Evolutionary conservation across 495 filamentous ascomycete species (phyloP).

Genomic region (Penicillium bialowiezense): DNA sequence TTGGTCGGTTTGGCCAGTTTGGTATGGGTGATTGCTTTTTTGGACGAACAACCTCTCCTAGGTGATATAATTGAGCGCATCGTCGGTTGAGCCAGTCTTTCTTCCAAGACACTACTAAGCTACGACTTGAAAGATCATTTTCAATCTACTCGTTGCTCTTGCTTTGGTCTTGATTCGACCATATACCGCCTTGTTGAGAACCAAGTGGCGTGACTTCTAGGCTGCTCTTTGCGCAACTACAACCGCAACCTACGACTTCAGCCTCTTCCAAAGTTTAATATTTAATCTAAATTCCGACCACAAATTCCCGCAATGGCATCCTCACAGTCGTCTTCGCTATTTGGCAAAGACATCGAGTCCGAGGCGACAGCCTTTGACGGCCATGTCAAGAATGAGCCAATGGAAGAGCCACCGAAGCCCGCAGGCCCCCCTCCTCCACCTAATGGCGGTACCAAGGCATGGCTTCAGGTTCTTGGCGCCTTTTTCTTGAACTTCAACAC

Average conservation of each 20-base stretch:
- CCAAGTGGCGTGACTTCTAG: no score
- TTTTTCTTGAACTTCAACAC: constrained; percentile 30
- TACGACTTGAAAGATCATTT: neutral
- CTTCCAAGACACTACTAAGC: neutral
- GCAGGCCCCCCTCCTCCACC: constrained; percentile 17
- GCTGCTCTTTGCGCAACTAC: no score
- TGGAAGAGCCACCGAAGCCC: neutral
- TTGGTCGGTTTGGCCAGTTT: neutral
- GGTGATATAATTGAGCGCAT: neutral
- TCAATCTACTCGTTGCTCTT: neutral
- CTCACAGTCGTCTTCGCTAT: neutral
- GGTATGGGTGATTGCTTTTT: neutral
- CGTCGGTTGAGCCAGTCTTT: neutral
- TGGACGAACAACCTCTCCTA: neutral
- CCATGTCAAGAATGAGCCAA: neutral
- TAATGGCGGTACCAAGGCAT: constrained; percentile 28
- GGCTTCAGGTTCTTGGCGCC: constrained; percentile 25
- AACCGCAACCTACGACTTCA: no score
- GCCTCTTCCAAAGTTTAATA: no score
- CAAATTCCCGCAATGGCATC: no score
- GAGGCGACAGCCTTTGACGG: neutral
- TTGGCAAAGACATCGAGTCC: neutral
- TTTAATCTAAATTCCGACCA: no score
- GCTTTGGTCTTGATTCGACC: neutral
- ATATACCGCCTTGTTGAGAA: neutral